Evolutionary conservation across 2,329 filamentous ascomycete species (phyloP).

Genomic region (Trichophyton verrucosum): DNA sequence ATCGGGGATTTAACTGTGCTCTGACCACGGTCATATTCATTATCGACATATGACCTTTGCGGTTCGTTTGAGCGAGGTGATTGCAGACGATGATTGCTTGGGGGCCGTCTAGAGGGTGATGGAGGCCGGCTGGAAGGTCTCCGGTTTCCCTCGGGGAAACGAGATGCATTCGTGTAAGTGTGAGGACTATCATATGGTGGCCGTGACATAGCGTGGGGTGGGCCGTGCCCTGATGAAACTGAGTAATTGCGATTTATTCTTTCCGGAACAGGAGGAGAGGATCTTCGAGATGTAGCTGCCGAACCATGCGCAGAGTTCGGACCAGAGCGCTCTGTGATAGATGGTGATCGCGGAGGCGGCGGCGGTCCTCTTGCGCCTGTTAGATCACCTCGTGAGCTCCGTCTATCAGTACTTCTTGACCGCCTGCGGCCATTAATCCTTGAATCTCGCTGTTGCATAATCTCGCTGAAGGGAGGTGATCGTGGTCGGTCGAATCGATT

Average conservation of each 20-base stretch:
- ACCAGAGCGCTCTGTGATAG: slow-evolving; percentile 35
- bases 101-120: slow-evolving; percentile 10
- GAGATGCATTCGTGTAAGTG: slow-evolving; percentile 13
- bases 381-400: slow-evolving; percentile 38
- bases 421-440: slow-evolving; percentile 29
- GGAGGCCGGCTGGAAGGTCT: slow-evolving; percentile 3
- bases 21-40: slow-evolving; percentile 8
- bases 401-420: slow-evolving; percentile 43
- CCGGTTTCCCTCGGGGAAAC: background rate
- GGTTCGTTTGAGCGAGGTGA: slow-evolving; percentile 13
- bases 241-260: slow-evolving; percentile 15
- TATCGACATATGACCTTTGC: slow-evolving; percentile 8
- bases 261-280: slow-evolving; percentile 42
- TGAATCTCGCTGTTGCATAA: slow-evolving; percentile 23
- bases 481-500: slow-evolving; percentile 23
- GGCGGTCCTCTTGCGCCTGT: slow-evolving; percentile 40
- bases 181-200: slow-evolving; percentile 14
- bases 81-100: background rate
- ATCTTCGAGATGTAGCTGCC: slow-evolving; percentile 46
- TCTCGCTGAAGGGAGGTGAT: slow-evolving; percentile 33
- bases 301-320: slow-evolving; percentile 44
- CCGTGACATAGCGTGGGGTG: slow-evolving; percentile 16
- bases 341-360: slow-evolving; percentile 45
- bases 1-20: background rate
- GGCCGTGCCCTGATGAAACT: slow-evolving; percentile 22